These are phyloP conservation scores for Pleurotus eryngii DNA, from an alignment of 768 basidiomycete species.

Conservation along the genomic window DNA sequence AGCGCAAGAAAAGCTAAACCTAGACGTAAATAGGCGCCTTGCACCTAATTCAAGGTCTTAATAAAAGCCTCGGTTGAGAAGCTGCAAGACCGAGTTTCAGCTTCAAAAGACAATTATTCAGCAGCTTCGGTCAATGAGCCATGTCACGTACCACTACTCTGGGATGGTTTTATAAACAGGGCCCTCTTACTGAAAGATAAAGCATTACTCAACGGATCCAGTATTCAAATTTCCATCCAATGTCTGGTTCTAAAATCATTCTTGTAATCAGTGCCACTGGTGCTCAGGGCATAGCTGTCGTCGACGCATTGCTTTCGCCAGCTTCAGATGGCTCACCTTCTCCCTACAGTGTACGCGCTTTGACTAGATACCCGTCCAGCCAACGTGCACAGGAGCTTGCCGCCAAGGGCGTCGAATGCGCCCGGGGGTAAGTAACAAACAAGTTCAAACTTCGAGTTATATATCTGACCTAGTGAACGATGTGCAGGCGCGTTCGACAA, in stretches of 20 bases:
- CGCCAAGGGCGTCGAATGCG: slow-evolving; percentile 32
- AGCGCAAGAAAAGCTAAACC: too few relatives aligned
- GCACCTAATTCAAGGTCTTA: too few relatives aligned
- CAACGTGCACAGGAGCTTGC: slow-evolving; percentile 31
- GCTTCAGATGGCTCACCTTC: slow-evolving; percentile 33
- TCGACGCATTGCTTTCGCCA: slow-evolving; percentile 33
- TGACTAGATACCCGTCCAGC: slow-evolving; percentile 33
- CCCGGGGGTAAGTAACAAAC: slow-evolving; percentile 27
- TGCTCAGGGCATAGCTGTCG: slow-evolving; percentile 39
- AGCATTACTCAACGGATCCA: not conserved
- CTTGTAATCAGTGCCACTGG: slow-evolving; percentile 46
- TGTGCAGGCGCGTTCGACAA: slow-evolving; percentile 30
- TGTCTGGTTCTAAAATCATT: slow-evolving; percentile 28
- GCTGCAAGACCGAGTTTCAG: too few relatives aligned
- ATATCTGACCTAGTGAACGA: not conserved
- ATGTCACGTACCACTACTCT: too few relatives aligned
- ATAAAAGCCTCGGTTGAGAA: too few relatives aligned
- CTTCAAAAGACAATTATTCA: too few relatives aligned
- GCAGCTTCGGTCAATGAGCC: too few relatives aligned
- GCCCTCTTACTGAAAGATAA: too few relatives aligned
- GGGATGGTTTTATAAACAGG: too few relatives aligned
- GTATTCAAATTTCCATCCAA: not conserved
- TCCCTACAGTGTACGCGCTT: slow-evolving; percentile 38
- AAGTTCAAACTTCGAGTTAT: too few relatives aligned
- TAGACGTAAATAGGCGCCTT: too few relatives aligned